A percentile compares a stretch with the other conserved stretches of the same genome.
Evolutionary conservation across 163 green algal genomes (phyloP).

Genomic region (Trebouxiophyceae sp.): DNA sequence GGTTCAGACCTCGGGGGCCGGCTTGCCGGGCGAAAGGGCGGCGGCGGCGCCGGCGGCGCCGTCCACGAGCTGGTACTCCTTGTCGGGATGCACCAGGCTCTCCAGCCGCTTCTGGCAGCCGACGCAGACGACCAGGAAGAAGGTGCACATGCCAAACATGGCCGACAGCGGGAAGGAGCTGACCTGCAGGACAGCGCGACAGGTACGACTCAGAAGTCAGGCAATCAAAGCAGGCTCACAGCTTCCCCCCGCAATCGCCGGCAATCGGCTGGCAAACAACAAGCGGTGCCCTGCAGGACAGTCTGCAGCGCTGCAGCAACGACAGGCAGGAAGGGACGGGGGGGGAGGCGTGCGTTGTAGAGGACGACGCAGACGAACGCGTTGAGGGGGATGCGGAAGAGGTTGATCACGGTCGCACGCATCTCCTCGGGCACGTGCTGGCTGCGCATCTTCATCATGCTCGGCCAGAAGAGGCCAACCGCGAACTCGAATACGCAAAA

Average conservation of each 20-base stretch:
- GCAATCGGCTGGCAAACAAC: no score
- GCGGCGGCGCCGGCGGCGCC: no score
- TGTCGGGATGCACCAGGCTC: no score
- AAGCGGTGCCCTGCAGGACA: no score
- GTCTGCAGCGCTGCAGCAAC: no score
- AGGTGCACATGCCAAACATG: slow-evolving; percentile 92
- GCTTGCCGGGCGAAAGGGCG: no score
- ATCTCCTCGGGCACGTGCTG: slow-evolving; percentile 84
- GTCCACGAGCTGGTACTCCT: no score
- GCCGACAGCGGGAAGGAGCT: slow-evolving; percentile 70
- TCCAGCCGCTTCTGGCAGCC: slow-evolving; percentile 31
- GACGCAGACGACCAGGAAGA: slow-evolving; percentile 59
- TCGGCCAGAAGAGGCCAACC: slow-evolving; percentile 91
- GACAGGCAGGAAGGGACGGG: neutral
- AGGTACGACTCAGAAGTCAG: neutral
- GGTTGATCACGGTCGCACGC: slow-evolving; percentile 91
- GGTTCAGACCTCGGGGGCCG: no score
- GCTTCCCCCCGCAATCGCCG: no score
- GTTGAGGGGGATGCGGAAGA: slow-evolving; percentile 93
- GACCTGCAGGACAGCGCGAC: slow-evolving; percentile 36
- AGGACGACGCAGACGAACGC: slow-evolving; percentile 94
- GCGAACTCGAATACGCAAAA: slow-evolving; percentile 92
- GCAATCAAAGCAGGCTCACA: no score
- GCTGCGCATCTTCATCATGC: slow-evolving; percentile 88
- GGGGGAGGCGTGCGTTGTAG: slow-evolving; percentile 73